Conservation (phyloP, 257 asterid species). For the Gynochthodes officinalis region DNA sequence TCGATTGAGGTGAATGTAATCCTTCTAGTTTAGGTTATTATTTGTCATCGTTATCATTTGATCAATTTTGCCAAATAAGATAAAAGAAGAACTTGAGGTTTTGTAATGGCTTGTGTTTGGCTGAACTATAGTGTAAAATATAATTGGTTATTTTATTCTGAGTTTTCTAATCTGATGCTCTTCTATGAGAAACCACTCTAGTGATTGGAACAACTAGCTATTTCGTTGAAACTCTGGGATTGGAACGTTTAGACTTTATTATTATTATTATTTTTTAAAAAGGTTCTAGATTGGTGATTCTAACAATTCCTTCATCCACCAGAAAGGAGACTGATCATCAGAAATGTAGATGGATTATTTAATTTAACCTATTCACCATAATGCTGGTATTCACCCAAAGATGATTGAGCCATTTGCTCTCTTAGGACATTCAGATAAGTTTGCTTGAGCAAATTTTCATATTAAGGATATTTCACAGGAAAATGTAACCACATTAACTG, state of each 20-base stretch:
- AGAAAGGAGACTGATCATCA: neutral
- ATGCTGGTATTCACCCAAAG: neutral
- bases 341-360: neutral
- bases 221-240: neutral
- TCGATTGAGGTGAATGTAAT: no score
- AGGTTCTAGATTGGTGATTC: no score
- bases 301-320: neutral
- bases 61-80: neutral
- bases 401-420: neutral
- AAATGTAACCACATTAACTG: constrained; percentile 69
- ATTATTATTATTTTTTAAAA: no score
- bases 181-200: neutral
- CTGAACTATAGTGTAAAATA: neutral
- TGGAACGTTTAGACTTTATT: neutral
- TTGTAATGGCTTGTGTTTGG: neutral
- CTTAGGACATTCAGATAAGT: constrained; percentile 9
- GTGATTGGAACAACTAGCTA: neutral
- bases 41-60: constrained; percentile 2
- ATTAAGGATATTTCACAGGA: constrained; percentile 45
- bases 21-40: constrained; percentile 2
- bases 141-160: neutral
- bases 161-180: neutral
- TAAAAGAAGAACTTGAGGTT: neutral
- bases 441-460: neutral
- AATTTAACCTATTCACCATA: neutral